Evolutionary conservation across 371 early-diverging fungal genomes (phyloP), one percentile per base, ranked within the genome.

Genomic region (Circinella minor): DNA sequence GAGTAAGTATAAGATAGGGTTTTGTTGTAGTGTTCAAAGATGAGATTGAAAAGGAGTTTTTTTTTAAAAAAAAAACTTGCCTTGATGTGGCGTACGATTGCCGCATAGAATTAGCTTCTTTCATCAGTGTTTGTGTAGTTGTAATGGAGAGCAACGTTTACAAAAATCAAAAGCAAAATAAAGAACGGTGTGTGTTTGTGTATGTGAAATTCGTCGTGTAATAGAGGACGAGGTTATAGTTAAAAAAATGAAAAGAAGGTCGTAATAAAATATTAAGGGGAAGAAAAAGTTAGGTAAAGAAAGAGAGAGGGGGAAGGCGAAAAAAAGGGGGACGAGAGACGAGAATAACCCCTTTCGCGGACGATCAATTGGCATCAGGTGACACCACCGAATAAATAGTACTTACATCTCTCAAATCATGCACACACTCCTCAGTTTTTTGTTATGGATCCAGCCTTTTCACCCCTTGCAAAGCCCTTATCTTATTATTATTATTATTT

Each of bases 21-120:
- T 27, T 27, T 27, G 27, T 2, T 2, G 27, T 27, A 27, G 2
- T 2, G 27, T 27, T 27, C 27, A 27, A 43, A 43, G 43, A 43
- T 43, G 43, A 11, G 43, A 27, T 2, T 27, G 27, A 27, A 27
- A 27, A 27, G 2, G 27, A 27, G 27, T 38, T 43, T 13, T 36
- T 61, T 10, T 15, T 10, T 39, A 17, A 43, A n/a, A 49, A 18
- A 39, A 38, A 49, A 18, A 34, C 73, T 64, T 68, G 66, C 73
- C 73, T 68, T 68, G 73, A 72, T 65, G 68, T 65, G 43, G 69
- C 49, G 59, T 72, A 72, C 20, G 69, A 59, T 43, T 72, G 73
- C 37, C 73, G 73, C 61, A 72, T 59, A 64, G 73, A 72, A 65
- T 55, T 48, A 60, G 73, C 43, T 68, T 72, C 73, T 61, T 72